phyloP scores from a whole-genome alignment of 1,284 basidiomycete genomes.

The Gomphus sp. region DNA sequence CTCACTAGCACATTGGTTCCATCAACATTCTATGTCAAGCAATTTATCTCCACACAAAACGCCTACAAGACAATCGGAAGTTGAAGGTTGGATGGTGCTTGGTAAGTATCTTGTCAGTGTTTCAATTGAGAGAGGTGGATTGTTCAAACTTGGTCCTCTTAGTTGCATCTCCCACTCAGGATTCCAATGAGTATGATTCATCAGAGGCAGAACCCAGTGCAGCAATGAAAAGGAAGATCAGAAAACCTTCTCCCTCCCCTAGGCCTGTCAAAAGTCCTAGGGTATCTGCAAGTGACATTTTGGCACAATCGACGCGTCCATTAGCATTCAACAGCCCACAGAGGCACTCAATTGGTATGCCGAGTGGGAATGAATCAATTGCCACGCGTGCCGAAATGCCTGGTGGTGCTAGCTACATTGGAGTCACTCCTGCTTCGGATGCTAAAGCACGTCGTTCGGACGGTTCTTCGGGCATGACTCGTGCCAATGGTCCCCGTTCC shows the following conservation, averaged over 20 bases:
- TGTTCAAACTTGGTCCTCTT: neutral
- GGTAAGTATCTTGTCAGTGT: neutral
- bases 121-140: neutral
- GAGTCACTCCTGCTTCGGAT: neutral
- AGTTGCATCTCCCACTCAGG: neutral
- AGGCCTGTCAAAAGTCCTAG: neutral
- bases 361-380: neutral
- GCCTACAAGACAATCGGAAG: neutral
- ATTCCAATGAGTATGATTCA: neutral
- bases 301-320: neutral
- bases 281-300: neutral
- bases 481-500: neutral
- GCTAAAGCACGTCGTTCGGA: neutral
- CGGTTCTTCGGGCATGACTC: neutral
- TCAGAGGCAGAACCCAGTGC: neutral
- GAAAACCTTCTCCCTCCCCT: neutral
- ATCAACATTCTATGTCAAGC: neutral
- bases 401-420: neutral
- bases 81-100: neutral
- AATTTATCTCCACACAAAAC: neutral
- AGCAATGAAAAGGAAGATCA: neutral
- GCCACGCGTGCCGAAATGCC: neutral
- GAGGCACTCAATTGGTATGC: neutral
- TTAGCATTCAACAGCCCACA: neutral
- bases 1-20: neutral